Evolutionary conservation across 306 rosid species (phyloP).

Genomic region (Quercus berberidifolia): DNA sequence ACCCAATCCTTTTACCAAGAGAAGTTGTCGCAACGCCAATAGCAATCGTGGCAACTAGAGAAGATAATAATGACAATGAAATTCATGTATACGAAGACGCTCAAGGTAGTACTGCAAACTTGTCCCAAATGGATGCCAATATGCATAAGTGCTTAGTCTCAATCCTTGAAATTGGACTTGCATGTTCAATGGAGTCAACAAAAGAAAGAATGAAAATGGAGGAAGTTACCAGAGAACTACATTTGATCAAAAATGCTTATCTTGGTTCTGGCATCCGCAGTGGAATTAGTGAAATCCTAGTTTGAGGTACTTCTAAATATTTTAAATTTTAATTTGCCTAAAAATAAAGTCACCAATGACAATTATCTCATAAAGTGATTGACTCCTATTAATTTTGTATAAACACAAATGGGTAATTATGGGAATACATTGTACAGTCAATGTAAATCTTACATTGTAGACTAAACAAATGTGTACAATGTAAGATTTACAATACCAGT

Average conservation of each 20-base stretch:
- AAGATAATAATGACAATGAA: neutral
- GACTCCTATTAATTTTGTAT: no score
- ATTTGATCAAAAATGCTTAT: slow-evolving; percentile 1
- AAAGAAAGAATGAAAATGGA: slow-evolving; percentile 29
- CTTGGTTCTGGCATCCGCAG: neutral
- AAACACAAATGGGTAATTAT: no score
- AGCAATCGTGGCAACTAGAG: neutral
- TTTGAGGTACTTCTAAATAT: no score
- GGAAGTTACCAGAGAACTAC: slow-evolving; percentile 19
- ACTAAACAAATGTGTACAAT: no score
- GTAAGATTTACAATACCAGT: no score
- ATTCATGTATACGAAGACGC: neutral
- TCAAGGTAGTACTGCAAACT: neutral
- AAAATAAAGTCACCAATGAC: no score
- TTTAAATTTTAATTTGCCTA: no score
- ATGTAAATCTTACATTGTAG: no score
- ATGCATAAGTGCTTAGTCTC: slow-evolving; percentile 20
- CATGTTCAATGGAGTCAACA: slow-evolving; percentile 26
- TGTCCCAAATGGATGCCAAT: neutral
- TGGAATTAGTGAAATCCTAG: no score
- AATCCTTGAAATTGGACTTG: slow-evolving; percentile 23
- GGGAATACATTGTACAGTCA: fast-evolving
- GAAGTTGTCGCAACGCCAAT: neutral
- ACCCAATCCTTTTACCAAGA: slow-evolving; percentile 21
- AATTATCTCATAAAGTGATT: no score